A percentile compares a stretch with the other conserved stretches of the same genome.
phyloP scores from a whole-genome alignment of 2,329 filamentous ascomycete genomes.

The Pseudogymnoascus sp. region DNA sequence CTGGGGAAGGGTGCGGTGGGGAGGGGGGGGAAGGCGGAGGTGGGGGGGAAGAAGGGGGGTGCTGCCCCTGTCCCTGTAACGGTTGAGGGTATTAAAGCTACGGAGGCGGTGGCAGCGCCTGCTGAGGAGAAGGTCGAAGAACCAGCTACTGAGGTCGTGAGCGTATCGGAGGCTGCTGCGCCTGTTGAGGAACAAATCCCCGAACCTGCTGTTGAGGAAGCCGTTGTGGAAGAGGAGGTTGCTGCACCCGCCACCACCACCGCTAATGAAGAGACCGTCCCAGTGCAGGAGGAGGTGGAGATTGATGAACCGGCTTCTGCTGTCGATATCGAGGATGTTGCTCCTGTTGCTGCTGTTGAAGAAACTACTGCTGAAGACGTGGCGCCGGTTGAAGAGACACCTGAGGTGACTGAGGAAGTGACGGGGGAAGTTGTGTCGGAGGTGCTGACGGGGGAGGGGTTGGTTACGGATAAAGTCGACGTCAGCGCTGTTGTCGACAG shows the following conservation, averaged over 20 bases:
- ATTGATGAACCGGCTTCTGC: conserved; percentile 14
- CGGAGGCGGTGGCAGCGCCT: not conserved
- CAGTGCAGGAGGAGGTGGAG: conserved; percentile 18
- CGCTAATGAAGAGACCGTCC: conserved; percentile 21
- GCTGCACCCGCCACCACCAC: conserved; percentile 17
- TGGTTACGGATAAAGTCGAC: not conserved
- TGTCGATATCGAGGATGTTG: conserved; percentile 12
- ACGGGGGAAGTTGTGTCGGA: not conserved
- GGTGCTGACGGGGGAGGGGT: not conserved
- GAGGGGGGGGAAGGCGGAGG: conserved; percentile 10
- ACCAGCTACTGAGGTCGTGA: conserved; percentile 13
- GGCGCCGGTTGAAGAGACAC: not conserved
- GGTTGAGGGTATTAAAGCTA: conserved; percentile 12
- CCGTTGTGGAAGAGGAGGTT: conserved; percentile 19
- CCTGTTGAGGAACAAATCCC: conserved; percentile 10
- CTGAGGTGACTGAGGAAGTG: not conserved
- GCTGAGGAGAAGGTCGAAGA: conserved; percentile 10
- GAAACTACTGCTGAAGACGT: conserved; percentile 11
- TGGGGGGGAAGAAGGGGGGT: conserved; percentile 11
- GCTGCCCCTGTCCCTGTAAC: conserved; percentile 7
- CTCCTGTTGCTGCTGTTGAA: conserved; percentile 13
- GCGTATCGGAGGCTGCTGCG: conserved; percentile 10
- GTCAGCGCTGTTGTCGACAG: not conserved
- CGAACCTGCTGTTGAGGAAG: conserved; percentile 19
- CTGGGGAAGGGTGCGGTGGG: conserved; percentile 12